Percentiles rank a stretch among this genome's conserved stretches.
Evolutionary conservation across 1,284 basidiomycete species (phyloP).

Genomic region (Cryptococcus sp.): DNA sequence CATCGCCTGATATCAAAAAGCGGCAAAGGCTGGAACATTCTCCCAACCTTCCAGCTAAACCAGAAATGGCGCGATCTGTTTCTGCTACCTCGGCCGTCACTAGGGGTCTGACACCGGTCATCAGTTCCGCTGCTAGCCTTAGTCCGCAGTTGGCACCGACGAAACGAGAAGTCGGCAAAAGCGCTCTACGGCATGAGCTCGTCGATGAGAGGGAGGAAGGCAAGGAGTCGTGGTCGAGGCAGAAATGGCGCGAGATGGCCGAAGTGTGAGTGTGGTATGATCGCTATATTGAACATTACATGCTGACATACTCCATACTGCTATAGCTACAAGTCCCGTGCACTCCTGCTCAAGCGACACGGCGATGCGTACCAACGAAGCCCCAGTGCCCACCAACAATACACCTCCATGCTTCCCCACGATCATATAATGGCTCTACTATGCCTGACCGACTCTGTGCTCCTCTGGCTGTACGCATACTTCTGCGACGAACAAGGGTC

Average conservation of each 20-base stretch:
- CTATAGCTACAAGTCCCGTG: slow-evolving; percentile 30
- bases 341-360: slow-evolving; percentile 41
- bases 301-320: not conserved
- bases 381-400: slow-evolving; percentile 26
- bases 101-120: slow-evolving; percentile 11
- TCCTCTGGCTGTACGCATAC: slow-evolving; percentile 57
- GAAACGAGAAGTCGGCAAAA: not conserved
- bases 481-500: slow-evolving; percentile 56
- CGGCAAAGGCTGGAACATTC: slow-evolving; percentile 6
- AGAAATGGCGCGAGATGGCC: slow-evolving; percentile 22
- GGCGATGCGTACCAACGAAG: slow-evolving; percentile 44
- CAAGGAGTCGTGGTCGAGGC: slow-evolving; percentile 24
- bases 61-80: slow-evolving; percentile 7
- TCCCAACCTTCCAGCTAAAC: slow-evolving; percentile 4
- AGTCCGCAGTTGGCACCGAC: slow-evolving; percentile 3
- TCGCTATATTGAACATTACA: not conserved
- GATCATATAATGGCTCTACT: slow-evolving; percentile 49
- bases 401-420: slow-evolving; percentile 22
- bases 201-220: slow-evolving; percentile 9
- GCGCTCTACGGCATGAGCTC: slow-evolving; percentile 8
- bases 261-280: slow-evolving; percentile 17
- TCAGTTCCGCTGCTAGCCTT: not conserved
- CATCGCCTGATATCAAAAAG: slow-evolving; percentile 9
- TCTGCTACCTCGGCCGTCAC: not conserved
- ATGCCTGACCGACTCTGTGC: slow-evolving; percentile 56